These are phyloP conservation scores for Penicillium sp. DNA, from an alignment of 2,329 filamentous ascomycete genomes.

Conservation along the genomic window DNA sequence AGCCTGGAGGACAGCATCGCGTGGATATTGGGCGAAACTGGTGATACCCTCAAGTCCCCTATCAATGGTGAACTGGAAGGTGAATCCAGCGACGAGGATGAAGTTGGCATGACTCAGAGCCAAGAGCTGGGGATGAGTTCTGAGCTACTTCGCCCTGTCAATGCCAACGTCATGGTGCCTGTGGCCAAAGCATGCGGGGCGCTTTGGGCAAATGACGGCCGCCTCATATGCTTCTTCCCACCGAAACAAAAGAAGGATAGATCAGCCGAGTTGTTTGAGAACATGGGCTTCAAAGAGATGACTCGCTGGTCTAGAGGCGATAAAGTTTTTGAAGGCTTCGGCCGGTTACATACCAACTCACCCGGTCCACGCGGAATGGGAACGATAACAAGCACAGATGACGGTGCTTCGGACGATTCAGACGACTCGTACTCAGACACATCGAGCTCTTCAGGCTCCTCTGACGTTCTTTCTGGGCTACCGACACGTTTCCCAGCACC, in stretches of 20 bases:
- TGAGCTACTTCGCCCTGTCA: constrained; percentile 52
- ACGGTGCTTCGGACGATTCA: constrained; percentile 46
- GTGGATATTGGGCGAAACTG: constrained; percentile 56
- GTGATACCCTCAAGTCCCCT: constrained; percentile 46
- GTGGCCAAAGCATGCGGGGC: constrained; percentile 59
- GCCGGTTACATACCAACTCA: constrained; percentile 54
- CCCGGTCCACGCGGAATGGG: constrained; percentile 44
- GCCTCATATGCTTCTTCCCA: constrained; percentile 57
- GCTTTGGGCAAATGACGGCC: constrained; percentile 56
- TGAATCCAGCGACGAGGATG: constrained; percentile 80
- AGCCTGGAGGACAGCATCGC: constrained; percentile 56
- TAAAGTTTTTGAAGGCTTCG: constrained; percentile 62
- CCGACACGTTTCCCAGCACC: constrained; percentile 50
- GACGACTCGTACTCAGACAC: constrained; percentile 59
- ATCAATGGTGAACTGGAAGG: constrained; percentile 49
- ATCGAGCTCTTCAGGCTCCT: constrained; percentile 50
- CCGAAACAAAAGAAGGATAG: constrained; percentile 51
- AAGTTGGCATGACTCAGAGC: constrained; percentile 47
- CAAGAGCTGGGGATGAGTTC: constrained; percentile 49
- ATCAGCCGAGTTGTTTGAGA: constrained; percentile 49
- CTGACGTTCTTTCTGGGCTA: constrained; percentile 43
- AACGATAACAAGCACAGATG: constrained; percentile 40
- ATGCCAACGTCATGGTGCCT: constrained; percentile 63
- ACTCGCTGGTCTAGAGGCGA: constrained; percentile 47
- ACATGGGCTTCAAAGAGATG: constrained; percentile 48